Evolutionary conservation across 352 stramenopile species (phyloP).

Genomic region (Globisporangium okanoganense): DNA sequence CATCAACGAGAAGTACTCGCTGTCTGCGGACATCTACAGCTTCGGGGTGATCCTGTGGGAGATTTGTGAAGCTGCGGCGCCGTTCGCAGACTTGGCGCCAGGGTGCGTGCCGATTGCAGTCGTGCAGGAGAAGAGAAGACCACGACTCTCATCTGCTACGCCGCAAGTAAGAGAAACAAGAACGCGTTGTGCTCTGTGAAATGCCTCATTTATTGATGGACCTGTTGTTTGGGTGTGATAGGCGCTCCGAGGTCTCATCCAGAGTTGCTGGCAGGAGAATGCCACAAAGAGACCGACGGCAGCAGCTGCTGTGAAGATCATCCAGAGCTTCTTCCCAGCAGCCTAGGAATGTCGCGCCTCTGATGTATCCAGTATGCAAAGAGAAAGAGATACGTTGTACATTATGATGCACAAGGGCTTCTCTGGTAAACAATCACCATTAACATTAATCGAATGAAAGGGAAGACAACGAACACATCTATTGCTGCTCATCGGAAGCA

Average conservation of each 20-base stretch:
- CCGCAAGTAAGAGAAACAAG: constrained; percentile 29
- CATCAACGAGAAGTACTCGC: constrained; percentile 54
- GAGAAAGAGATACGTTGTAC: neutral
- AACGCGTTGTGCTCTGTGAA: neutral
- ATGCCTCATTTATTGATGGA: neutral
- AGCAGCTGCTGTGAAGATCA: constrained; percentile 31
- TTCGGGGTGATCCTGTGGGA: constrained; percentile 82
- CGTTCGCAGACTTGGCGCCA: constrained; percentile 55
- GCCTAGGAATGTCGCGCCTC: neutral
- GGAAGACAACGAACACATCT: neutral
- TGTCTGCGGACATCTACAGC: constrained; percentile 77
- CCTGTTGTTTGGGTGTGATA: constrained; percentile 13
- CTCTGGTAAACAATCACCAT: neutral
- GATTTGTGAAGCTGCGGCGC: constrained; percentile 59
- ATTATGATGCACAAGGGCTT: neutral
- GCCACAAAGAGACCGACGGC: constrained; percentile 40
- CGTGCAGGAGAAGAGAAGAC: constrained; percentile 58
- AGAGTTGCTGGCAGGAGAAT: constrained; percentile 65
- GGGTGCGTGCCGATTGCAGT: constrained; percentile 60
- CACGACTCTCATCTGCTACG: constrained; percentile 52
- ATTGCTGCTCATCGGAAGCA: constrained; percentile 49
- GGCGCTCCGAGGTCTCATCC: constrained; percentile 59
- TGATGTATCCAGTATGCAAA: neutral
- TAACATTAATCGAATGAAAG: neutral
- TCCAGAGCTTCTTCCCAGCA: constrained; percentile 46